Percentiles rank a stretch among this genome's conserved stretches.
Conservation (phyloP, 495 filamentous ascomycete genomes). For the Filosporella fistucella region DNA sequence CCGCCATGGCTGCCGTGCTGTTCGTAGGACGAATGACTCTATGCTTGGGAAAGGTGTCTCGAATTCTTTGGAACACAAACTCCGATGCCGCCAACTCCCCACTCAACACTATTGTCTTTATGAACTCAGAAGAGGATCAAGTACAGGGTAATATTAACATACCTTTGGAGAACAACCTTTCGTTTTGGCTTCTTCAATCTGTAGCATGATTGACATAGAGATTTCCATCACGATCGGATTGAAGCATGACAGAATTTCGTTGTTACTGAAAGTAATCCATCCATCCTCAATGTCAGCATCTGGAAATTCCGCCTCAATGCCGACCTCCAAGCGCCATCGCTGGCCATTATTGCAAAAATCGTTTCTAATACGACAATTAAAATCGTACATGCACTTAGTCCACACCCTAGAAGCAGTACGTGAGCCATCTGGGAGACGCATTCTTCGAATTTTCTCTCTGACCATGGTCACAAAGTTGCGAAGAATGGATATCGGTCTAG, state of each 20-base stretch:
- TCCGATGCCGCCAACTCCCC: too few relatives aligned
- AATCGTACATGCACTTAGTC: constrained; percentile 78
- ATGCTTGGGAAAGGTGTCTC: too few relatives aligned
- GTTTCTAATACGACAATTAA: constrained; percentile 74
- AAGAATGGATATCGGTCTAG: constrained; percentile 69
- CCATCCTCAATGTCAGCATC: constrained; percentile 73
- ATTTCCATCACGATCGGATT: constrained; percentile 70
- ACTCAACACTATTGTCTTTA: too few relatives aligned
- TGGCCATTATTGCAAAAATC: constrained; percentile 79
- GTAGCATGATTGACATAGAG: too few relatives aligned
- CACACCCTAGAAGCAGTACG: constrained; percentile 71
- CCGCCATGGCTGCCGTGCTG: too few relatives aligned
- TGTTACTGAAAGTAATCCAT: constrained; percentile 80
- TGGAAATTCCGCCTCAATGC: constrained; percentile 73
- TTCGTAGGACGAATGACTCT: too few relatives aligned
- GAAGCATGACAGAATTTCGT: constrained; percentile 75
- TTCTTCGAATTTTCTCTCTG: constrained; percentile 71
- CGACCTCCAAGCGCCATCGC: constrained; percentile 74
- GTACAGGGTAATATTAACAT: too few relatives aligned
- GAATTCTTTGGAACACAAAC: too few relatives aligned
- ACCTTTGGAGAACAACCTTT: too few relatives aligned
- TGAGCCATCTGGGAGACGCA: constrained; percentile 72
- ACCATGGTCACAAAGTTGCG: constrained; percentile 74
- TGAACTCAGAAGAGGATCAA: too few relatives aligned
- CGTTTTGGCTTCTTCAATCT: too few relatives aligned